These are phyloP conservation scores for Toxicodendron radicans DNA, from an alignment of 345 rosid genomes.

Conservation along the genomic window DNA sequence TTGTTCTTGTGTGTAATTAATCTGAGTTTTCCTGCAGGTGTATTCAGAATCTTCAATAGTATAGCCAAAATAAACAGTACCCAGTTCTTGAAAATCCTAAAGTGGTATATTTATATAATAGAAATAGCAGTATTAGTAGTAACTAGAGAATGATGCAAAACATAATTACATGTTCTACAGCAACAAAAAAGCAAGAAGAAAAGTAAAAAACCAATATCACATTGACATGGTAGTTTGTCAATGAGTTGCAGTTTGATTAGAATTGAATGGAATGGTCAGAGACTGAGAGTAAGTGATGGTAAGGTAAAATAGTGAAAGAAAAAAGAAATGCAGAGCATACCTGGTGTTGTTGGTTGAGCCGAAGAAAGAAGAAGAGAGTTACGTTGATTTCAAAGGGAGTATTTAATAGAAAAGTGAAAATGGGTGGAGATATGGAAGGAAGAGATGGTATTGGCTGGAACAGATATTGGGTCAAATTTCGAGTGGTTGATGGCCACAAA, in stretches of 20 bases:
- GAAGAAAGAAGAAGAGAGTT: background rate
- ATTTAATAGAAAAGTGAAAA: background rate
- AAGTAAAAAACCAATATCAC: background rate
- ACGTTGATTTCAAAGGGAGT: background rate
- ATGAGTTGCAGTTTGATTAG: too few relatives aligned
- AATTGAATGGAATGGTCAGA: too few relatives aligned
- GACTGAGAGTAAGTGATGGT: too few relatives aligned
- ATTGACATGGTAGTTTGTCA: too few relatives aligned
- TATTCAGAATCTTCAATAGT: background rate
- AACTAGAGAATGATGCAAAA: background rate
- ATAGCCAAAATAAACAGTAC: background rate
- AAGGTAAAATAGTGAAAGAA: too few relatives aligned
- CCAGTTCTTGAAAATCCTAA: conserved; percentile 3
- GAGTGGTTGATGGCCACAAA: conserved; percentile 46
- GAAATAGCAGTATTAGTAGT: background rate
- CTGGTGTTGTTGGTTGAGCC: background rate
- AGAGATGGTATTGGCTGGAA: conserved; percentile 52
- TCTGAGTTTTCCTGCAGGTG: conserved; percentile 11
- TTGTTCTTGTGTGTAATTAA: background rate
- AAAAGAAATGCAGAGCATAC: too few relatives aligned
- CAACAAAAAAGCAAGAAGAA: background rate
- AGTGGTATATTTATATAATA: background rate
- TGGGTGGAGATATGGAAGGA: conserved; percentile 48
- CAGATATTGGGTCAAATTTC: conserved; percentile 48
- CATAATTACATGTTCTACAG: background rate